A percentile compares a stretch with the other conserved stretches of the same genome.
Conservation (phyloP, 306 rosid genomes). For the Begonia masoniana region DNA sequence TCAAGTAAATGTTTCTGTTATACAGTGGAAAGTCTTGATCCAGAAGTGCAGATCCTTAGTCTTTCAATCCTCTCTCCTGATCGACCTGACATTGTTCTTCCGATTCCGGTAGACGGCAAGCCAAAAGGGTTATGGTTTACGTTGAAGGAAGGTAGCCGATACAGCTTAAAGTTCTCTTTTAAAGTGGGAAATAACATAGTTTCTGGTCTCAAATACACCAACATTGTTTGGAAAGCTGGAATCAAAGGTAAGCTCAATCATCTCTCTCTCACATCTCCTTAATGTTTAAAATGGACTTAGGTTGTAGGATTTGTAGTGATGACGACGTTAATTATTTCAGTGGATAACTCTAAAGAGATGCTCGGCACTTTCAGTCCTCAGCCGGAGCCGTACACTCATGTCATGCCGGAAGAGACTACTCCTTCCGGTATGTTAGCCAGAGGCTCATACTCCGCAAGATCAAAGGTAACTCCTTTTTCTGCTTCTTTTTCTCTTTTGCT, state of each 20-base stretch:
- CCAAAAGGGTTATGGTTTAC: conserved; percentile 39
- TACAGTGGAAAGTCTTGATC: conserved; percentile 30
- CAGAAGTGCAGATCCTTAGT: conserved; percentile 33
- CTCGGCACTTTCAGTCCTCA: conserved; percentile 49
- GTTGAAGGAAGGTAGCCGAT: conserved; percentile 35
- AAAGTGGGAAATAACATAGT: conserved; percentile 34
- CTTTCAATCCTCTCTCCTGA: conserved; percentile 33
- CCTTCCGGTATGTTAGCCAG: conserved; percentile 43
- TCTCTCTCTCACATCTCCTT: not conserved
- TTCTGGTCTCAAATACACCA: conserved; percentile 45
- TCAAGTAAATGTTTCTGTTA: not conserved
- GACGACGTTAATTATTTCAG: conserved; percentile 9
- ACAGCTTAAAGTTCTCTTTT: conserved; percentile 30
- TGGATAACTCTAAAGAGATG: conserved; percentile 41
- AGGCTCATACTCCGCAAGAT: conserved; percentile 36
- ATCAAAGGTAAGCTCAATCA: conserved; percentile 20
- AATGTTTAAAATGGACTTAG: not conserved
- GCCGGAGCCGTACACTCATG: conserved; percentile 32
- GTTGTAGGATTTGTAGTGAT: not conserved
- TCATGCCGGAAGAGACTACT: conserved; percentile 40
- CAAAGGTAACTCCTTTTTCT: conserved; percentile 20
- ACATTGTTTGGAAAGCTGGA: conserved; percentile 42
- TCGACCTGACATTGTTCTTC: conserved; percentile 37
- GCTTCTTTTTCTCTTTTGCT: not conserved
- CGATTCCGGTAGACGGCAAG: conserved; percentile 34